A percentile compares a stretch with the other conserved stretches of the same genome.
Conservation (phyloP, 352 stramenopile genomes). For the Pilasporangium apinafurcum region DNA sequence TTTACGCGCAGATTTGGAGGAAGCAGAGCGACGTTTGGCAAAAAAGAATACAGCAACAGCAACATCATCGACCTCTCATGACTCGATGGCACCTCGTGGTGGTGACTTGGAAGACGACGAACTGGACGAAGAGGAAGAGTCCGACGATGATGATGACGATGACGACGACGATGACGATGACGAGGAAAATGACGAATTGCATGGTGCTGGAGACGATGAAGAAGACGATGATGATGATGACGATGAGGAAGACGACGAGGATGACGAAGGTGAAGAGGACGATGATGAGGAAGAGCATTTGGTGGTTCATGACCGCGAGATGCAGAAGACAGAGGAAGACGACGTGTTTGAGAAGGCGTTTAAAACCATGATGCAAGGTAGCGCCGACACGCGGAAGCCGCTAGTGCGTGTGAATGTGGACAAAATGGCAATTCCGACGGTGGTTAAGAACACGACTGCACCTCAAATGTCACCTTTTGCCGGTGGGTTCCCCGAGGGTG, state of each 20-base stretch:
- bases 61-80: slow-evolving; percentile 3
- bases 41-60: slow-evolving; percentile 43
- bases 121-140: slow-evolving; percentile 51
- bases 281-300: slow-evolving; percentile 85
- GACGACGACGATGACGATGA: slow-evolving; percentile 51
- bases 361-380: slow-evolving; percentile 79
- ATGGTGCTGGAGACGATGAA: slow-evolving; percentile 13
- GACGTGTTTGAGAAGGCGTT: slow-evolving; percentile 87
- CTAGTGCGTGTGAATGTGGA: slow-evolving; percentile 68
- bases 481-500: slow-evolving; percentile 17
- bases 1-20: slow-evolving; percentile 52
- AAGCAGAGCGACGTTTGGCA: slow-evolving; percentile 48
- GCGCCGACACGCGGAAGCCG: slow-evolving; percentile 53
- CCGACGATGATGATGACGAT: slow-evolving; percentile 48
- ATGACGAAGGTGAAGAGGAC: slow-evolving; percentile 62
- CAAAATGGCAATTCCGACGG: slow-evolving; percentile 85
- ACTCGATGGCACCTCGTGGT: slow-evolving; percentile 19
- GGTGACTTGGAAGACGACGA: slow-evolving; percentile 40
- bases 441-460: slow-evolving; percentile 48
- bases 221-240: slow-evolving; percentile 82
- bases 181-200: slow-evolving; percentile 17
- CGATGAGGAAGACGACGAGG: slow-evolving; percentile 51
- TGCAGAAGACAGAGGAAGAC: slow-evolving; percentile 76
- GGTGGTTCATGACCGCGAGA: slow-evolving; percentile 82
- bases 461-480: slow-evolving; percentile 7